Evolutionary conservation across 2,329 filamentous ascomycete genomes (phyloP), one percentile per base, ranked within the genome.

Genomic region (Sphaerulina musiva): DNA sequence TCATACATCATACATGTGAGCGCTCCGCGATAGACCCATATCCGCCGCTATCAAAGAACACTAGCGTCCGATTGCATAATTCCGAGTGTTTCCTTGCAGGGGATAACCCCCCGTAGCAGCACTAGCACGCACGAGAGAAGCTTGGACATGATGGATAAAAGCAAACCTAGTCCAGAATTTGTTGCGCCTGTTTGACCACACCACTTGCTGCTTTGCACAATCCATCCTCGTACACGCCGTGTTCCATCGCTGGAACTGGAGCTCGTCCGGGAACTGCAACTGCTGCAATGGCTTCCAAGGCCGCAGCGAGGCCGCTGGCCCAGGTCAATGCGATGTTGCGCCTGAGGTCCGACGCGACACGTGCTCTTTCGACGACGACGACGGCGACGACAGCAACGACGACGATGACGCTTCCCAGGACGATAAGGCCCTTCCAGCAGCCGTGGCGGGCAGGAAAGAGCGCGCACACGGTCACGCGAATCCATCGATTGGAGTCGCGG

Each of bases 201-300:
- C 11, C 14, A 20, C 40, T 34, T 47, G 32, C 6, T 26, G 43
- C 23, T 20, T 12, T 44, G 20, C 26, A 11, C 42, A 12, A 36
- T 38, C 41, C 47, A 34, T 42, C 38, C n/a, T 42, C 46, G 9
- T 42, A 14, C 8, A 44, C 42, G 42, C 23, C 42, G 20, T 44
- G 11, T 44, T 29, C 39, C 40, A 14, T 42, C 38, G 14, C 31
- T 20, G 12, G 17, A 38, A 17, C n/a, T 32, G 26, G 23, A 46
- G 26, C 51, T 29, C 6, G 26, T 29, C 5, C 26, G 5, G 26
- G 26, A 29, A 29, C 26, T 29, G 26, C 26, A 46, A 45, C 39
- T 57, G 43, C 51, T 34, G 44, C 48, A 55, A 67, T 66, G 64
- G 64, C 64, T 39, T 62, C 59, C 53, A 59, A 56, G 58, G 61